Base-by-base conservation (phyloP, 23 red algal species). In the Agarophyton chilense region DNA sequence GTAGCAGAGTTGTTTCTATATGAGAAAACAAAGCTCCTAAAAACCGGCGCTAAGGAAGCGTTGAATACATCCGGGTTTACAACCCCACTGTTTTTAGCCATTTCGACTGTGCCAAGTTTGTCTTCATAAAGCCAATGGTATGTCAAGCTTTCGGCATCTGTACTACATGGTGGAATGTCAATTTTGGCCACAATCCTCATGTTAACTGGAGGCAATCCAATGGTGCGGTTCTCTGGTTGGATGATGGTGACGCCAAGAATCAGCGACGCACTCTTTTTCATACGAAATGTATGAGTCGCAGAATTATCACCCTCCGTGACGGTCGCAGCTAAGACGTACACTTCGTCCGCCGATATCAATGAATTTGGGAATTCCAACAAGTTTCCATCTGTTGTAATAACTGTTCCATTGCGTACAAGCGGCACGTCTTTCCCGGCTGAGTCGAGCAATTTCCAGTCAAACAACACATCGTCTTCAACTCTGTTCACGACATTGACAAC, bases 61-160 rank as follows among this genome's bases (percentile, higher is more conserved):
- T 90, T 65, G 51, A 74, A 55, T 18, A 77, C 43, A 49, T 71
- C 62, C 4, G 62, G 67, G 21, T 32, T 42, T n/a, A 18, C 32
- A 8, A 87, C 45, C 0, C 82, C 82, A 17, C 36, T 44, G 31
- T 18, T 72, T 22, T 53, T 57, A 29, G 82, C 82, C 26, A 54
- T 50, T 54, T 24, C 32, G 18, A 77, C 36, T 35, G 86, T 90
- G 31, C 45, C 18, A 7, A 19, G 33, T 77, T 90, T 90, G 71
- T 90, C 47, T 63, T 90, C 86, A 10, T 67, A 79, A 28, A 58
- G 35, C 86, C 86, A 90, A 55, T 90, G 67, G 40, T 90, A 90
- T 26, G 38, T 65, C 31, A 90, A 53, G 14, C 36, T 72, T 21
- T 57, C 29, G 6, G 86, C 56, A 42, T 51, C 62, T 0, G 19